phyloP scores from a whole-genome alignment of 192 early-diverging fungal genomes.

The Dissophora ornata region DNA sequence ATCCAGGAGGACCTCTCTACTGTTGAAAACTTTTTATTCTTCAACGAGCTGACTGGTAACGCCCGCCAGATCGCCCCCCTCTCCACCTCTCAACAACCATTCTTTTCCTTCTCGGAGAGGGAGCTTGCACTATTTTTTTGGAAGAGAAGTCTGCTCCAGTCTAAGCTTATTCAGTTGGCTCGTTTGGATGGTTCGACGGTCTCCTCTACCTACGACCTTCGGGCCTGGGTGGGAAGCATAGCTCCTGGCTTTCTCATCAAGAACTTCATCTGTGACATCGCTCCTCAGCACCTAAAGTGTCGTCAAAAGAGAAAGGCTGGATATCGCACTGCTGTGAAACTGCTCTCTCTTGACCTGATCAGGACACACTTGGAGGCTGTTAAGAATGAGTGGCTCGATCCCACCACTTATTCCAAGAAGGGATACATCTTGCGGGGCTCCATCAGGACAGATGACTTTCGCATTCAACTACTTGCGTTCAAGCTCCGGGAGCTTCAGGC shows the following conservation, averaged over 20 bases:
- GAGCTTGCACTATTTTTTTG: too few species aligned
- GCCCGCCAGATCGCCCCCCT: too few species aligned
- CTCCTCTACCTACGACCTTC: too few species aligned
- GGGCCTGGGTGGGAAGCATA: not conserved
- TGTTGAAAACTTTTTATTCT: too few species aligned
- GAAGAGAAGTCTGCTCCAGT: too few species aligned
- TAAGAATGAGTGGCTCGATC: not conserved
- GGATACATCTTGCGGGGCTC: not conserved
- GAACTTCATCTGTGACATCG: constrained; percentile 8
- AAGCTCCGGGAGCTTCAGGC: constrained; percentile 1
- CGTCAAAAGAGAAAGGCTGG: constrained; percentile 19
- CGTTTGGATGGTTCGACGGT: too few species aligned
- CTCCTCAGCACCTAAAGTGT: not conserved
- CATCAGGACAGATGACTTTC: not conserved
- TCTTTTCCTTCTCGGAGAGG: too few species aligned
- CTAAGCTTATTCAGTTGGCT: too few species aligned
- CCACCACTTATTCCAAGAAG: not conserved
- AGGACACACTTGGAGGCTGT: not conserved
- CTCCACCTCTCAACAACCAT: too few species aligned
- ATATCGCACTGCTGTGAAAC: not conserved
- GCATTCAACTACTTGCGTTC: not conserved
- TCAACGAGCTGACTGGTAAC: too few species aligned
- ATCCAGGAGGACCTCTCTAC: too few species aligned
- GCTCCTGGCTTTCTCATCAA: constrained; percentile 13
- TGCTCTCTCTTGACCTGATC: not conserved